Conservation (phyloP, 352 stramenopile genomes). For the Pythium utonaiense region DNA sequence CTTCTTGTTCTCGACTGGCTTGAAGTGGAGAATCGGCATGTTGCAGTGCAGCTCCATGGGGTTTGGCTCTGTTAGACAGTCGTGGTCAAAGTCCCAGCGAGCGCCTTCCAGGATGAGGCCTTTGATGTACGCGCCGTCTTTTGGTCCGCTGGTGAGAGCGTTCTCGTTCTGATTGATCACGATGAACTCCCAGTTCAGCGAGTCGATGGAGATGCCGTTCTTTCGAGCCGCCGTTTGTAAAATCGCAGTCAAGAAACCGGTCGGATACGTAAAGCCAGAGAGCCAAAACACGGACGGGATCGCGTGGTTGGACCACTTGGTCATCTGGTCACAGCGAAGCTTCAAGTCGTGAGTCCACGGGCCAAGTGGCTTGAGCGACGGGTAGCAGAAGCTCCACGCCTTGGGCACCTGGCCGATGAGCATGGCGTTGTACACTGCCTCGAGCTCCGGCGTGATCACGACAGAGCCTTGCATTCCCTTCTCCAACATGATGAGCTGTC, state of each 20-base stretch:
- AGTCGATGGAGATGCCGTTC: conserved; percentile 95
- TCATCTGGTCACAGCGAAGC: conserved; percentile 88
- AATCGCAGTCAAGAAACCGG: conserved; percentile 94
- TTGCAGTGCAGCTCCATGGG: conserved; percentile 90
- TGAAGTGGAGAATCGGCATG: conserved; percentile 95
- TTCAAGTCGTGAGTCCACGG: conserved; percentile 93
- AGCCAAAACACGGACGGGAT: conserved; percentile 94
- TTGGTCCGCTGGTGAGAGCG: conserved; percentile 75
- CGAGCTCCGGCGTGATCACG: conserved; percentile 94
- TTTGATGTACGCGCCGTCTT: conserved; percentile 90
- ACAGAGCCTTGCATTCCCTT: conserved; percentile 92
- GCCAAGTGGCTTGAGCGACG: conserved; percentile 92
- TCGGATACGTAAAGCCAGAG: conserved; percentile 95
- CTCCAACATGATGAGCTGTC: conserved; percentile 82
- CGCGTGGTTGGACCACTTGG: conserved; percentile 79
- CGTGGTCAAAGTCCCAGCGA: conserved; percentile 90
- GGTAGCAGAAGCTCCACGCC: conserved; percentile 93
- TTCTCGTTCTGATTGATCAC: conserved; percentile 88
- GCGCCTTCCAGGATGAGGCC: conserved; percentile 92
- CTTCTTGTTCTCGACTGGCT: conserved; percentile 94
- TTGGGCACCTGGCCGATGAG: conserved; percentile 85
- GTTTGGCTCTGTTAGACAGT: conserved; percentile 85
- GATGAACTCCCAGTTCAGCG: conserved; percentile 93
- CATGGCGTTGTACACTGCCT: conserved; percentile 91
- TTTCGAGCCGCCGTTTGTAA: conserved; percentile 93